These are phyloP conservation scores for Trichophyton simii DNA, from an alignment of 2,329 filamentous ascomycete species.

Conservation along the genomic window DNA sequence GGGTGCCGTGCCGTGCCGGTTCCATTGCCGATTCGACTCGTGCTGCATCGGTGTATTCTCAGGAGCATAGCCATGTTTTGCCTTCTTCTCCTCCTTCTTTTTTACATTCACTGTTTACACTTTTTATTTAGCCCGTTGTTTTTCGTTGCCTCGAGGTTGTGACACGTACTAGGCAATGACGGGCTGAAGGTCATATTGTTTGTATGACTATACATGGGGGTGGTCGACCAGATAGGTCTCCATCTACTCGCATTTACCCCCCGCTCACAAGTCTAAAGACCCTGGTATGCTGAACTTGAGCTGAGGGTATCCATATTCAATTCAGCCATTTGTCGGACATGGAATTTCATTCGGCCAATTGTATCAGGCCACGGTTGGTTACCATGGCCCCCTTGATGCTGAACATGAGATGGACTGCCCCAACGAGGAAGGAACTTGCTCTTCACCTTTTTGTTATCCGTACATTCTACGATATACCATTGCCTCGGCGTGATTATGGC, in stretches of 20 bases:
- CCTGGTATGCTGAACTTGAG: neutral
- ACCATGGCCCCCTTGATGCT: neutral
- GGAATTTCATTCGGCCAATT: neutral
- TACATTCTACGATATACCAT: neutral
- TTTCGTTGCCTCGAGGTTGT: neutral
- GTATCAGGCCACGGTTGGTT: neutral
- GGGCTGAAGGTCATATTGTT: neutral
- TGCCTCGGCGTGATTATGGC: neutral
- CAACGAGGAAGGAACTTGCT: neutral
- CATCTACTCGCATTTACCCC: neutral
- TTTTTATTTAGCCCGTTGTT: neutral
- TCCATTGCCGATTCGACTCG: neutral
- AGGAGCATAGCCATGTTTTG: neutral
- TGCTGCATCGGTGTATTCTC: neutral
- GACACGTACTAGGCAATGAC: neutral
- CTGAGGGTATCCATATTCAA: neutral
- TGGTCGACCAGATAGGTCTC: neutral
- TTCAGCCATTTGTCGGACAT: slow-evolving; percentile 1
- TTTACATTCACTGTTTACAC: neutral
- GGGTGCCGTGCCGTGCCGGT: slow-evolving; percentile 2
- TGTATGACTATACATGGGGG: slow-evolving; percentile 1
- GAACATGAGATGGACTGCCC: neutral
- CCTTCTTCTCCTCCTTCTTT: no score
- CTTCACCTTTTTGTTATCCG: neutral
- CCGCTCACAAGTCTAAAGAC: neutral